Conservation (phyloP, 2,329 filamentous ascomycete genomes). For the Exophiala sp. region DNA sequence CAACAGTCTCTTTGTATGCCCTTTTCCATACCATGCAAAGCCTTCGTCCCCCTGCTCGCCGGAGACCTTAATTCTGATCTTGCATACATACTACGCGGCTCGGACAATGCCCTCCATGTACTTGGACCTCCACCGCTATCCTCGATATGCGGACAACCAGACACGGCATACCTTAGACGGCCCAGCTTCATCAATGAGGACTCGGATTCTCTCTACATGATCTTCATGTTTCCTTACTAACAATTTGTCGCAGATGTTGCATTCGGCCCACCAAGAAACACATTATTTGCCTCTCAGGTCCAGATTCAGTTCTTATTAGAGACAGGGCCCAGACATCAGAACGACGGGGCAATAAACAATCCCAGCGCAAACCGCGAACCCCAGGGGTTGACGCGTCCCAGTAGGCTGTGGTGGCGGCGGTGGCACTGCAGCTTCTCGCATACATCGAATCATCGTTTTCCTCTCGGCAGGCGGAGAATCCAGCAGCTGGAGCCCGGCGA, state of each 20-base stretch:
- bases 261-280: neutral
- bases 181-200: no score
- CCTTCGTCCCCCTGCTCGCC: neutral
- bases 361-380: neutral
- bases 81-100: neutral
- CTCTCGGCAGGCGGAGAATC: neutral
- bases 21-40: neutral
- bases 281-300: neutral
- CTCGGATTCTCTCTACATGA: no score
- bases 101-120: no score
- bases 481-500: neutral
- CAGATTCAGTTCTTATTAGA: neutral
- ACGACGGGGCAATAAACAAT: neutral
- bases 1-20: no score
- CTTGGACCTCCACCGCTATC: no score
- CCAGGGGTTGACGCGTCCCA: neutral
- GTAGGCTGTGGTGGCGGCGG: neutral
- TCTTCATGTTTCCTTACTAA: neutral
- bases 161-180: no score
- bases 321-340: neutral
- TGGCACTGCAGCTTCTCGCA: neutral
- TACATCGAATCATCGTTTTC: neutral
- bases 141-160: no score
- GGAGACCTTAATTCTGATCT: neutral
- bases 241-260: neutral